Conservation (phyloP, 805 yeast genomes). For the Saccharomyces cerevisiae region DNA sequence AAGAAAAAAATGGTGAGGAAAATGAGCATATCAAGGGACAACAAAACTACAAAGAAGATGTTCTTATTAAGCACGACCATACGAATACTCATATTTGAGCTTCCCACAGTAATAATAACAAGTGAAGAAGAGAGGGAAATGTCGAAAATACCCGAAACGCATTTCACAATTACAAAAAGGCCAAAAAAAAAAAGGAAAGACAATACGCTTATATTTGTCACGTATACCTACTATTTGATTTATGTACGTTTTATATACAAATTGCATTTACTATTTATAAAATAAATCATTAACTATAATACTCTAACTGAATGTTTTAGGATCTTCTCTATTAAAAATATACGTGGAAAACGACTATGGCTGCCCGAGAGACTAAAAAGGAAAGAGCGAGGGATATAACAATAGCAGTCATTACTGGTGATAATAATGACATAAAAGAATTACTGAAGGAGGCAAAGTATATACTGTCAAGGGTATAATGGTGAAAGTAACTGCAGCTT, state of each 20-base stretch:
- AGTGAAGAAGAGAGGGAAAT: not conserved
- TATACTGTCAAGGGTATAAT: conserved; percentile 4
- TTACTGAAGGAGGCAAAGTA: not conserved
- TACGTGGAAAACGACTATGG: not conserved
- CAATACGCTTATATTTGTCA: not conserved
- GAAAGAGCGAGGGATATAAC: not conserved
- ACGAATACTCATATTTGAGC: conserved; percentile 2
- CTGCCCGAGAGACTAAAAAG: not conserved
- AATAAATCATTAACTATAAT: not conserved
- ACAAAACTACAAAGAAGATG: conserved; percentile 5
- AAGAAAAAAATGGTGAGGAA: conserved; percentile 20
- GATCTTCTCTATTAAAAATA: not conserved
- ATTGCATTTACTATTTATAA: not conserved
- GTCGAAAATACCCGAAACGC: not conserved
- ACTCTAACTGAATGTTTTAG: not conserved
- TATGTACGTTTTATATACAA: not conserved
- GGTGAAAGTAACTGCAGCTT: conserved; percentile 28
- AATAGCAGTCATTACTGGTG: not conserved
- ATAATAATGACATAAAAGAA: not conserved
- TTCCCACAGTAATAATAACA: not conserved
- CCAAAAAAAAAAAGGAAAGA: not conserved
- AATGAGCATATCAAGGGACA: conserved; percentile 12
- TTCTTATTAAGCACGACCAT: conserved; percentile 3
- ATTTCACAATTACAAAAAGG: not conserved
- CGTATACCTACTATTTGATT: not conserved